Evolutionary conservation across 148 eudicot genomes (phyloP).

Genomic region (Spergularia marina): DNA sequence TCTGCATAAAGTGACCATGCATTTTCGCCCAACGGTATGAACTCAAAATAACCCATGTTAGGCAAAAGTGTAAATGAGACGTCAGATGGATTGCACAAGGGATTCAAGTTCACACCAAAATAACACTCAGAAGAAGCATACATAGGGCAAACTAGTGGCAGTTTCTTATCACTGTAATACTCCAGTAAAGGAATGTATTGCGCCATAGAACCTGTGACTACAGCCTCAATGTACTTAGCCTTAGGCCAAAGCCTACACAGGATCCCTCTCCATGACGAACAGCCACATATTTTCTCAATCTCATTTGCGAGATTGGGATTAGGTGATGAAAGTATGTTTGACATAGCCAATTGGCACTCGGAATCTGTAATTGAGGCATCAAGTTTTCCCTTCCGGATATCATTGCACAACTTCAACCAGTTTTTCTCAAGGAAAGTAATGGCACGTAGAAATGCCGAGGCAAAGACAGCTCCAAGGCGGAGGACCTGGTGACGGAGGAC

Average conservation of each 20-base stretch:
- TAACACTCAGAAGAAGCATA: conserved; percentile 76
- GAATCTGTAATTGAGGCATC: conserved; percentile 46
- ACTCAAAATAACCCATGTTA: conserved; percentile 77
- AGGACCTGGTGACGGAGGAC: conserved; percentile 55
- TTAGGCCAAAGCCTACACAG: conserved; percentile 67
- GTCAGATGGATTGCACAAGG: conserved; percentile 59
- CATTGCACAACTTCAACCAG: conserved; percentile 52
- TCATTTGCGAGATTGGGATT: conserved; percentile 48
- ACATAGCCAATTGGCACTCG: conserved; percentile 45
- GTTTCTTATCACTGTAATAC: conserved; percentile 48
- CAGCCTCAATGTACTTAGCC: conserved; percentile 74
- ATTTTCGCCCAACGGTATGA: conserved; percentile 56
- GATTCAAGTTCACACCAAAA: conserved; percentile 76
- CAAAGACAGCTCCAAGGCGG: conserved; percentile 77
- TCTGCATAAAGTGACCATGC: conserved; percentile 34
- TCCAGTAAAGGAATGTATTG: conserved; percentile 60
- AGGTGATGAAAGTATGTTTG: conserved; percentile 34
- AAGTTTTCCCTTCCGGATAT: conserved; percentile 49
- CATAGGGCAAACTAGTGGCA: conserved; percentile 66
- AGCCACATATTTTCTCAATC: conserved; percentile 49
- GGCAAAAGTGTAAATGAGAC: conserved; percentile 72
- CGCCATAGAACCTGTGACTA: conserved; percentile 81
- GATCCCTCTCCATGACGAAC: conserved; percentile 66
- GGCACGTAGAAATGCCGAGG: conserved; percentile 67
- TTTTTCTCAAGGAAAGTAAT: conserved; percentile 59